phyloP scores from a whole-genome alignment of 164 flowering plant genomes.

The Euptelea pleiosperma region DNA sequence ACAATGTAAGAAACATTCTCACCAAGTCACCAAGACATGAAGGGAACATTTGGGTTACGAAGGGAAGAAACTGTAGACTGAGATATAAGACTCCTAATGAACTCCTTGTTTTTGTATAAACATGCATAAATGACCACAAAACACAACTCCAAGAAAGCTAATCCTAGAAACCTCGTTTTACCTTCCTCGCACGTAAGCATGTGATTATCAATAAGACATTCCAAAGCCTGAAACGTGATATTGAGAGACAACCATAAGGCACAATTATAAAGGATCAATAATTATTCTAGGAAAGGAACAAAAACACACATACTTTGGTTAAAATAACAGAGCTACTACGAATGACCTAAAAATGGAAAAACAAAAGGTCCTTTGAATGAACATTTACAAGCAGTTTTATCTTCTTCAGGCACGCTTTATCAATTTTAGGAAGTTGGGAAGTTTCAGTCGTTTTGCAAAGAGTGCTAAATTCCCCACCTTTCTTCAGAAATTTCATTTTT shows the following conservation, averaged over 20 bases:
- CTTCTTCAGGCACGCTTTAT: not conserved
- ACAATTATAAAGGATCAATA: not conserved
- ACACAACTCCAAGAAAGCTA: not conserved
- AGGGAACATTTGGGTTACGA: not conserved
- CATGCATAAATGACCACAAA: conserved; percentile 6
- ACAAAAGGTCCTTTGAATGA: not conserved
- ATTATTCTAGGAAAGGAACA: not conserved
- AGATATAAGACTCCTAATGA: not conserved
- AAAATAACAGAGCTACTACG: not conserved
- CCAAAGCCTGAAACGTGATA: conserved; percentile 79
- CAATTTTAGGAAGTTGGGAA: conserved; percentile 5
- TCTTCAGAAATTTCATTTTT: not conserved
- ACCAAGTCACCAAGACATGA: not conserved
- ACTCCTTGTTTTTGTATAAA: not conserved
- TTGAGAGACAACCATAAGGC: conserved; percentile 7
- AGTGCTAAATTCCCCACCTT: not conserved
- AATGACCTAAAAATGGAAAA: not conserved
- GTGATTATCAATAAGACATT: conserved; percentile 85
- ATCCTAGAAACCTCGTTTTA: conserved; percentile 19
- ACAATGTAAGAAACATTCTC: not conserved
- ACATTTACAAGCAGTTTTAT: not conserved
- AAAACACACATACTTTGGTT: not conserved
- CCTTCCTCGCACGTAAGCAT: conserved; percentile 97
- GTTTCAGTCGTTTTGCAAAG: conserved; percentile 1
- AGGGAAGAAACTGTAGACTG: not conserved